Conservation (phyloP, 176 grass and related monocot genomes). For the Lolium rigidum region DNA sequence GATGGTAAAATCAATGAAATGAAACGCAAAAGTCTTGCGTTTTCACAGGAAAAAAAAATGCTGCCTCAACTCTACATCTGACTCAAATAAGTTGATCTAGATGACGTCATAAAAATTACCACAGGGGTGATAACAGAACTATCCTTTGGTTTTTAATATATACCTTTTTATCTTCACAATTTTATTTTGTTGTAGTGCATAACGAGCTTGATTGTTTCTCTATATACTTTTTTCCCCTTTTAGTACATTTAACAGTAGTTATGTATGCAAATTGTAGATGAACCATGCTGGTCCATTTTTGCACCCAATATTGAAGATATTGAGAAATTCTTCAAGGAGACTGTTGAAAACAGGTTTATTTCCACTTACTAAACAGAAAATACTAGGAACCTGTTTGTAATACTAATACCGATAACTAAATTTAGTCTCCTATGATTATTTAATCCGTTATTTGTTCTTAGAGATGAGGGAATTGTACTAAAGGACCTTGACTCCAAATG, state of each 20-base stretch:
- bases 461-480: conserved; percentile 90
- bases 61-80: background rate
- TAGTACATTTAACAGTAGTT: conserved; percentile 12
- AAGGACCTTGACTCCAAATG: conserved; percentile 97
- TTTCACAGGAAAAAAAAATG: too few species aligned
- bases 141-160: background rate
- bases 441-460: conserved; percentile 43
- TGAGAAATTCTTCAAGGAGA: conserved; percentile 94
- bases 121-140: conserved; percentile 13
- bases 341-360: conserved; percentile 84
- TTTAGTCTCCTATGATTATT: conserved; percentile 34
- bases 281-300: conserved; percentile 89
- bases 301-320: conserved; percentile 78
- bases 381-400: conserved; percentile 19
- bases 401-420: conserved; percentile 1
- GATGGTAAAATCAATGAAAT: too few species aligned
- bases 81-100: conserved; percentile 24
- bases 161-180: conserved; percentile 29
- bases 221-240: background rate
- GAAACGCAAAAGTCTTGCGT: too few species aligned
- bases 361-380: conserved; percentile 20
- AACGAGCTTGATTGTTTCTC: conserved; percentile 22
- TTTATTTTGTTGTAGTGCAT: conserved; percentile 8
- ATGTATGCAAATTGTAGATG: conserved; percentile 63
- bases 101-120: background rate